Conservation (phyloP, 805 yeast species). For the Candida sanyiensis region DNA sequence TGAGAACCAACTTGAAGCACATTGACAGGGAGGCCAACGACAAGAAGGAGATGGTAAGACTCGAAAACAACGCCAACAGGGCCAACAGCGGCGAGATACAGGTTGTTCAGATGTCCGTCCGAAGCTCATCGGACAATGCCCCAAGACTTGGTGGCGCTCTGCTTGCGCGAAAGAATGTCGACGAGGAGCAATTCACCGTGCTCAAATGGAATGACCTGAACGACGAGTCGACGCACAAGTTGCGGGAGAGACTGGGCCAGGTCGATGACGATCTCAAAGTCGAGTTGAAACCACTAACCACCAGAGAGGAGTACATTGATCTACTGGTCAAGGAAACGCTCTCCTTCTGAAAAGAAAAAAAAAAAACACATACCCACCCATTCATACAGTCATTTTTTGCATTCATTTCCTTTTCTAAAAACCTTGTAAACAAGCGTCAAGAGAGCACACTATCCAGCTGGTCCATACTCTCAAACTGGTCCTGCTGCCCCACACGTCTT, state of each 20-base stretch:
- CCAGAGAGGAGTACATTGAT: constrained; percentile 30
- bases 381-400: neutral
- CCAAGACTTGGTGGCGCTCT: constrained; percentile 69
- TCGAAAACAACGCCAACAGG: constrained; percentile 28
- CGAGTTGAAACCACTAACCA: constrained; percentile 21
- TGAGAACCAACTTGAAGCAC: constrained; percentile 77
- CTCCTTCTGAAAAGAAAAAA: too few species aligned
- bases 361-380: neutral
- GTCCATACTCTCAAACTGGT: constrained; percentile 77
- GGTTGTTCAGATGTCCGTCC: constrained; percentile 74
- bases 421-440: too few species aligned
- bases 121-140: constrained; percentile 49
- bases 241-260: constrained; percentile 23
- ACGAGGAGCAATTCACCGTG: constrained; percentile 47
- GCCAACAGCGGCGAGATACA: constrained; percentile 37
- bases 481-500: constrained; percentile 74
- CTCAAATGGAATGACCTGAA: constrained; percentile 42
- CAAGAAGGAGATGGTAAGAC: constrained; percentile 38
- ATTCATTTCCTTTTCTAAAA: neutral
- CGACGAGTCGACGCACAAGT: constrained; percentile 26
- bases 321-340: constrained; percentile 25
- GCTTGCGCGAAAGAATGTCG: constrained; percentile 53
- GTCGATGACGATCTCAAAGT: constrained; percentile 17
- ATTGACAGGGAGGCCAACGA: constrained; percentile 55
- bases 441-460: constrained; percentile 42